Percentiles rank a stretch among this genome's conserved stretches.
phyloP scores from a whole-genome alignment of 148 eudicot species.

The Rhododendron williamsianum region DNA sequence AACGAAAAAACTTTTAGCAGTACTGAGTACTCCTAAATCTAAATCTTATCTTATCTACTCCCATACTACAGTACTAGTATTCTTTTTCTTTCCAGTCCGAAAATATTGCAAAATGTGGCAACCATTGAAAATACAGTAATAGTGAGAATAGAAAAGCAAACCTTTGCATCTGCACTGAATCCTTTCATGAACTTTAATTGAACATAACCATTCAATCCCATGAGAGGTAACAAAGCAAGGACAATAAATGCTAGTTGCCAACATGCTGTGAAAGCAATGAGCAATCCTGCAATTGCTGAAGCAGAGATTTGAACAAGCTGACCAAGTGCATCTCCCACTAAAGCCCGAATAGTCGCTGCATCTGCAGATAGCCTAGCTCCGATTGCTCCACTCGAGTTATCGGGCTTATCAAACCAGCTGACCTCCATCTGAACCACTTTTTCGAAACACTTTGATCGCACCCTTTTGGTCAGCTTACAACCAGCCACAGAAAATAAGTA shows the following conservation, averaged over 20 bases:
- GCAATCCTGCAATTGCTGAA: slow-evolving; percentile 49
- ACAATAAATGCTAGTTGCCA: slow-evolving; percentile 73
- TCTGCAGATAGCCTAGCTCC: slow-evolving; percentile 89
- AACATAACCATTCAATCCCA: slow-evolving; percentile 48
- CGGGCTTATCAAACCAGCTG: slow-evolving; percentile 70
- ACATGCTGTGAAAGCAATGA: slow-evolving; percentile 61
- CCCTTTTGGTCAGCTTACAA: slow-evolving; percentile 22
- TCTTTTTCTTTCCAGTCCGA: not conserved
- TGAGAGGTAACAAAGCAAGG: slow-evolving; percentile 58
- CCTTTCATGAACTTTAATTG: slow-evolving; percentile 66
- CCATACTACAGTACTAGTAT: not conserved
- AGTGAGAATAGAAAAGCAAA: slow-evolving; percentile 8
- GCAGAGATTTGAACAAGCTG: slow-evolving; percentile 55
- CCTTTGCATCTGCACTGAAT: slow-evolving; percentile 82
- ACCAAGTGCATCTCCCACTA: slow-evolving; percentile 76
- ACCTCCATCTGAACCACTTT: slow-evolving; percentile 77
- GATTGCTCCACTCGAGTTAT: slow-evolving; percentile 71
- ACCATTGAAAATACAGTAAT: not conserved
- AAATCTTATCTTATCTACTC: not conserved
- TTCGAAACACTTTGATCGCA: slow-evolving; percentile 43
- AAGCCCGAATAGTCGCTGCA: slow-evolving; percentile 60
- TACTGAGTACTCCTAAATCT: not conserved
- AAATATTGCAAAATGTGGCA: not conserved
- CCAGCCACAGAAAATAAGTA: slow-evolving; percentile 53
- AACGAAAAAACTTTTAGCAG: not conserved